phyloP scores from a whole-genome alignment of 2,329 filamentous ascomycete species.

The Paraphoma chrysanthemicola region DNA sequence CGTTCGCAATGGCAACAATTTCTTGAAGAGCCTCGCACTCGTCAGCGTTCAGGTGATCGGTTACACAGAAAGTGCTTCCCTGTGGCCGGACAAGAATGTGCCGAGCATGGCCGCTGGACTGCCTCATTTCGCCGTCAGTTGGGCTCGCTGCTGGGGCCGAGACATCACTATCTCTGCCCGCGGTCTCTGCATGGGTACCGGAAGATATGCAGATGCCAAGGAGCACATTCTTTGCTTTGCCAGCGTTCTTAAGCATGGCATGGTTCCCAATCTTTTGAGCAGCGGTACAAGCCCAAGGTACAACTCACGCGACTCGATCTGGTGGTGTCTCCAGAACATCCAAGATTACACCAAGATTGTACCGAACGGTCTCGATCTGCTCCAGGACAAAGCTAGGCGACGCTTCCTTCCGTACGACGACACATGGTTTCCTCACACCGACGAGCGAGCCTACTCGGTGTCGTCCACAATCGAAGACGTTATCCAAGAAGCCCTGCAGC shows the following conservation, averaged over 20 bases:
- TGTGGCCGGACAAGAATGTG: slow-evolving; percentile 85
- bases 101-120: slow-evolving; percentile 90
- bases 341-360: slow-evolving; percentile 89
- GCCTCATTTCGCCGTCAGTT: slow-evolving; percentile 91
- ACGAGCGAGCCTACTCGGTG: slow-evolving; percentile 83
- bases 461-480: slow-evolving; percentile 86
- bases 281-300: slow-evolving; percentile 87
- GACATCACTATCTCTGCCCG: slow-evolving; percentile 97
- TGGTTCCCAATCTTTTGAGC: slow-evolving; percentile 94
- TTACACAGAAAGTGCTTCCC: slow-evolving; percentile 84
- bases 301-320: slow-evolving; percentile 94
- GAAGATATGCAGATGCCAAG: slow-evolving; percentile 84
- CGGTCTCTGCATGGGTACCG: slow-evolving; percentile 89
- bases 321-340: slow-evolving; percentile 97
- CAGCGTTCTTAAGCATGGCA: slow-evolving; percentile 95
- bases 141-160: slow-evolving; percentile 96
- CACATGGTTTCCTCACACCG: slow-evolving; percentile 85
- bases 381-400: slow-evolving; percentile 79
- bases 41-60: slow-evolving; percentile 92
- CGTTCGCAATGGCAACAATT: slow-evolving; percentile 82
- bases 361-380: slow-evolving; percentile 75
- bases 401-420: slow-evolving; percentile 96
- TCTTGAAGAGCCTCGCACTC: slow-evolving; percentile 86
- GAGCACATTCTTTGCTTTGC: slow-evolving; percentile 96
- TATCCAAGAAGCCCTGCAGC: slow-evolving; percentile 90